Base-by-base conservation (phyloP, 257 asterid genomes). In the Jacaranda mimosifolia region DNA sequence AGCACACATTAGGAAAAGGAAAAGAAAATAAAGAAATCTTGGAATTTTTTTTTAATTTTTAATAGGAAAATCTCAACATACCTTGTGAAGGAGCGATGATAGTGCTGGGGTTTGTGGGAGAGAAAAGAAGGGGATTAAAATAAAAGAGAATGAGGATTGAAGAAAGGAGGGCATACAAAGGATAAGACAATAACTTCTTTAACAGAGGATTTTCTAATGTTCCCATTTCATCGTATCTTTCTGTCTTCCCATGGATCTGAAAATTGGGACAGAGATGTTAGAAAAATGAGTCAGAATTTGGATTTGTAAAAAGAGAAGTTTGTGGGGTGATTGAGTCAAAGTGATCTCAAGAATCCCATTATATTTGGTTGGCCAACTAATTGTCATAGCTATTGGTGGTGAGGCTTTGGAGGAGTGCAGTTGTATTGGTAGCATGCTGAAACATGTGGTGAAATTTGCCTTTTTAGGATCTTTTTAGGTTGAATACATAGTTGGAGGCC, bases 141-240 rank as follows among this genome's bases (percentile, higher is more conserved):
- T 79, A 88, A 13, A 87, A 73, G 51, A 75, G 89, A 74, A 88
- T 32, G 63, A 91, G 59, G 83, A 83, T 67, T 51, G 89, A 40
- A 13, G 89, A 87, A 45, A 89, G 58, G 59, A 90, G 74, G 40
- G 75, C 77, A 70, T 59, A 83, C n/a, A 88, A 19, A 14, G 76
- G 40, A 79, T 78, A 90, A 32, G 78, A 79, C 15, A 83, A n/a
- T 14, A 79, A 32, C 21, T 78, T 86, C 64, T 70, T 90, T 4
- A 64, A 45, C 62, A 79, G 40, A 56, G 57, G 18, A 12, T 39
- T 19, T 52, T 74, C 68, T 53, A 39, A 63, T 73, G 90, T 73
- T 73, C 79, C 85, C 90, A 87, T 89, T 56, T 72, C 72, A 58
- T 8, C 65, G 63, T 18, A 14, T 59, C 46, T 49, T n/a, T 18